Conservation (phyloP, 768 basidiomycete genomes). For the Mycena haematopus region DNA sequence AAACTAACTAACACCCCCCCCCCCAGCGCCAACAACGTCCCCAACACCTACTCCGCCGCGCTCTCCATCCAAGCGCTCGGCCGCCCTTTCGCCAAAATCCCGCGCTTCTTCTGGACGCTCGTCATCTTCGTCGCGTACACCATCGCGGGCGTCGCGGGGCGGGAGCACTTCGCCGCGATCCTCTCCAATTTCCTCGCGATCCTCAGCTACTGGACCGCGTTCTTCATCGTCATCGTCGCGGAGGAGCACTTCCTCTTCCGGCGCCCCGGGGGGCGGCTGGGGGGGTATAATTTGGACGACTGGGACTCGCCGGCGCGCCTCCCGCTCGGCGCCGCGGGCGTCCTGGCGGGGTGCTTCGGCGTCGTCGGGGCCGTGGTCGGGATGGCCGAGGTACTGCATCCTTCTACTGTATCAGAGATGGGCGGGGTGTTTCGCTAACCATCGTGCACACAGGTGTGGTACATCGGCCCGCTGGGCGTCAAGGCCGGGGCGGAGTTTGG, state of each 20-base stretch:
- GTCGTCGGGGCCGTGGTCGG: conserved; percentile 55
- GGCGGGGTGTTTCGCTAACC: too few relatives aligned
- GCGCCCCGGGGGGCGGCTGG: conserved; percentile 43
- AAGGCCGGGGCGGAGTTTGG: conserved; percentile 50
- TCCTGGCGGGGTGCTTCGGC: conserved; percentile 53
- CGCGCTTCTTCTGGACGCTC: conserved; percentile 54
- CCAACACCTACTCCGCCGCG: conserved; percentile 53
- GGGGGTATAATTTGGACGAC: conserved; percentile 57
- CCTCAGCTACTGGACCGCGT: conserved; percentile 54
- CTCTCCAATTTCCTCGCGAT: conserved; percentile 51
- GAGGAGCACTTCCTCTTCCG: conserved; percentile 58
- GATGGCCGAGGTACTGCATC: conserved; percentile 51
- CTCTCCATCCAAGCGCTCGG: conserved; percentile 54
- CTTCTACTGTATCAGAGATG: too few relatives aligned
- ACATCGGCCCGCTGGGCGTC: conserved; percentile 55
- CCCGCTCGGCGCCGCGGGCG: conserved; percentile 55
- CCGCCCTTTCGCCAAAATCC: conserved; percentile 49
- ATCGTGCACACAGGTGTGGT: conserved; percentile 43
- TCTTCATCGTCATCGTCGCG: conserved; percentile 51
- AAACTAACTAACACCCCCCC: too few relatives aligned
- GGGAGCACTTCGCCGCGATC: conserved; percentile 51
- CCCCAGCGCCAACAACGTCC: conserved; percentile 45
- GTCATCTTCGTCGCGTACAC: conserved; percentile 47
- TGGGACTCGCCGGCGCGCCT: conserved; percentile 53
- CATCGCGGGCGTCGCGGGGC: conserved; percentile 47